Conservation (phyloP, 345 rosid species). For the Hypericum perforatum region DNA sequence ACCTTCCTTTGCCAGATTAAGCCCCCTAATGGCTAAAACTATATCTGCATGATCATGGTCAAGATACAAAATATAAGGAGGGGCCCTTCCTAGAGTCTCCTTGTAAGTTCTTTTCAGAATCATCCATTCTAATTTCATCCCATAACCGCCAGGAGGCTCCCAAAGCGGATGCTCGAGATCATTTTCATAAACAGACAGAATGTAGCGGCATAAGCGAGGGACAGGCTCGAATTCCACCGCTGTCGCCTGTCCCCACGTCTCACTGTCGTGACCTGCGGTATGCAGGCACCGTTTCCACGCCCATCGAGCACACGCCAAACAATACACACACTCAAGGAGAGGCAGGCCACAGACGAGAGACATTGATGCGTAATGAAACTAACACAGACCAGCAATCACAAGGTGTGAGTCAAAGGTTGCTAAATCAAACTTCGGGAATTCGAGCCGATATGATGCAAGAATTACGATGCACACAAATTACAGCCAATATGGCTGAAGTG, state of each 20-base stretch:
- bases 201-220: conserved; percentile 82
- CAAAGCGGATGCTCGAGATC: conserved; percentile 71
- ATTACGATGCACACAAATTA: not conserved
- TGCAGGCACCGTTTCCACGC: conserved; percentile 91
- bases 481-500: too few species aligned
- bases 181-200: conserved; percentile 84
- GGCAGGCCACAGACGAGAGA: conserved; percentile 79
- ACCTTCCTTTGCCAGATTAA: conserved; percentile 84
- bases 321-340: conserved; percentile 82
- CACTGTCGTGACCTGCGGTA: conserved; percentile 82
- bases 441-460: not conserved
- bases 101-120: conserved; percentile 49
- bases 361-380: conserved; percentile 34
- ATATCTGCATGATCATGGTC: conserved; percentile 71
- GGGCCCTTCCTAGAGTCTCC: conserved; percentile 73
- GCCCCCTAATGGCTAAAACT: conserved; percentile 71
- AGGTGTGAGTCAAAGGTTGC: not conserved
- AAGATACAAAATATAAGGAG: conserved; percentile 65
- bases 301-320: conserved; percentile 97
- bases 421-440: not conserved
- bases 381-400: conserved; percentile 2
- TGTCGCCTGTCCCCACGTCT: conserved; percentile 81
- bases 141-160: conserved; percentile 89
- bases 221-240: conserved; percentile 80
- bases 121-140: conserved; percentile 66